Evolutionary conservation across 1,284 basidiomycete species (phyloP).

Genomic region (Heterobasidion irregulare): DNA sequence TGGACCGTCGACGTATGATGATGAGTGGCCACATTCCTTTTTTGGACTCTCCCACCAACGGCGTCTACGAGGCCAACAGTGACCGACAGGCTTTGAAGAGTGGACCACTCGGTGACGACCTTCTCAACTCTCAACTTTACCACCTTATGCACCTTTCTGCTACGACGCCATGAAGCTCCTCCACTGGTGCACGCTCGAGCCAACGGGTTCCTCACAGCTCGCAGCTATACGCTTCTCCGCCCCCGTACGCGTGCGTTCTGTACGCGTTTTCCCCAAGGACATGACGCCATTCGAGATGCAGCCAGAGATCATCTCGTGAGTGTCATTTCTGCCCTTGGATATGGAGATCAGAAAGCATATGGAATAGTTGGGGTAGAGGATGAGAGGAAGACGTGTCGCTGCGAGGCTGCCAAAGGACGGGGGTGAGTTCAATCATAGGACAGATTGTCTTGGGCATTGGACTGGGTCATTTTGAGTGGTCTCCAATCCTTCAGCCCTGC

Average conservation of each 20-base stretch:
- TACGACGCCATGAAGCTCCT: slow-evolving; percentile 31
- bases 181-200: slow-evolving; percentile 60
- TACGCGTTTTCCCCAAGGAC: slow-evolving; percentile 56
- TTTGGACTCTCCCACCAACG: too few relatives aligned
- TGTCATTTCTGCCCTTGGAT: slow-evolving; percentile 10
- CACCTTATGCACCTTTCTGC: neutral
- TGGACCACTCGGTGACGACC: too few relatives aligned
- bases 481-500: too few relatives aligned
- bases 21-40: too few relatives aligned
- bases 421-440: too few relatives aligned
- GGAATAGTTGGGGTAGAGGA: neutral
- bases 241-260: slow-evolving; percentile 52
- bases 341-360: neutral
- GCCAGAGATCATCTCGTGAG: slow-evolving; percentile 57
- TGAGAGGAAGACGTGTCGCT: neutral
- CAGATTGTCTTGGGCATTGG: too few relatives aligned
- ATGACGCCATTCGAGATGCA: slow-evolving; percentile 50
- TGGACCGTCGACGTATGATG: too few relatives aligned
- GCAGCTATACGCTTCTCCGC: slow-evolving; percentile 59
- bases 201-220: slow-evolving; percentile 45
- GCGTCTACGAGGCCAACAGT: too few relatives aligned
- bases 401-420: too few relatives aligned
- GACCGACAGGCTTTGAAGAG: too few relatives aligned
- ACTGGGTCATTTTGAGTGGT: too few relatives aligned
- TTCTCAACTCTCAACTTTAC: neutral